Conservation (phyloP, 2,329 filamentous ascomycete species). For the Metarhizium rileyi region DNA sequence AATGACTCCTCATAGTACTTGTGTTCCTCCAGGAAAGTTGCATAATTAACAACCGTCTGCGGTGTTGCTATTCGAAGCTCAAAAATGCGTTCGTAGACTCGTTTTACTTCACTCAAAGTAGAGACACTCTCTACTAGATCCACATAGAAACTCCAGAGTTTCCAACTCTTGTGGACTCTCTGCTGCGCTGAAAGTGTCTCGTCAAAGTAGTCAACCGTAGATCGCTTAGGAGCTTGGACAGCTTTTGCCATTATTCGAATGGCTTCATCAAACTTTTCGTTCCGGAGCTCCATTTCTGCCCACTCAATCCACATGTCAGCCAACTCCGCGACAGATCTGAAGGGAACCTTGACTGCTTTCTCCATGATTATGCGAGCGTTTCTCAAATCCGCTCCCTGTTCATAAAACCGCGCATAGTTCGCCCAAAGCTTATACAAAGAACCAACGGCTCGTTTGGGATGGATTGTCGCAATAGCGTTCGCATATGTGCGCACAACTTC, state of each 20-base stretch:
- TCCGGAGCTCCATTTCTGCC: slow-evolving; percentile 95
- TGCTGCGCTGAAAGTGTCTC: slow-evolving; percentile 90
- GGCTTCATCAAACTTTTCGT: slow-evolving; percentile 91
- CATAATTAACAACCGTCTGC: slow-evolving; percentile 97
- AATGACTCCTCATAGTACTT: slow-evolving; percentile 96
- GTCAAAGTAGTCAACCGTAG: slow-evolving; percentile 99
- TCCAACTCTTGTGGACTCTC: slow-evolving; percentile 98
- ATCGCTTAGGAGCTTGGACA: slow-evolving; percentile 90
- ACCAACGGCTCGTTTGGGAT: slow-evolving; percentile 88
- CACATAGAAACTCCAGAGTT: slow-evolving; percentile 98
- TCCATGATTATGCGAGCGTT: slow-evolving; percentile 91
- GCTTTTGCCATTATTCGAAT: slow-evolving; percentile 96
- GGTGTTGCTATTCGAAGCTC: slow-evolving; percentile 96
- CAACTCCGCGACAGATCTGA: slow-evolving; percentile 92
- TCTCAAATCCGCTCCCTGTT: slow-evolving; percentile 71
- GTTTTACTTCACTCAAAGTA: slow-evolving; percentile 81
- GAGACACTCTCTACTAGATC: slow-evolving; percentile 93
- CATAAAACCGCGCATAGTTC: slow-evolving; percentile 96
- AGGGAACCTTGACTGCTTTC: slow-evolving; percentile 95
- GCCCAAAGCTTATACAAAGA: slow-evolving; percentile 93
- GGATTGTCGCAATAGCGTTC: slow-evolving; percentile 83
- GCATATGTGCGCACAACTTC: slow-evolving; percentile 94
- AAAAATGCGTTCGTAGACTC: slow-evolving; percentile 95
- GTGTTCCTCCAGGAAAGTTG: slow-evolving; percentile 87
- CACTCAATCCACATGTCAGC: slow-evolving; percentile 99